Evolutionary conservation across 2,329 filamentous ascomycete genomes (phyloP).

Genomic region (Diplodia intermedia): DNA sequence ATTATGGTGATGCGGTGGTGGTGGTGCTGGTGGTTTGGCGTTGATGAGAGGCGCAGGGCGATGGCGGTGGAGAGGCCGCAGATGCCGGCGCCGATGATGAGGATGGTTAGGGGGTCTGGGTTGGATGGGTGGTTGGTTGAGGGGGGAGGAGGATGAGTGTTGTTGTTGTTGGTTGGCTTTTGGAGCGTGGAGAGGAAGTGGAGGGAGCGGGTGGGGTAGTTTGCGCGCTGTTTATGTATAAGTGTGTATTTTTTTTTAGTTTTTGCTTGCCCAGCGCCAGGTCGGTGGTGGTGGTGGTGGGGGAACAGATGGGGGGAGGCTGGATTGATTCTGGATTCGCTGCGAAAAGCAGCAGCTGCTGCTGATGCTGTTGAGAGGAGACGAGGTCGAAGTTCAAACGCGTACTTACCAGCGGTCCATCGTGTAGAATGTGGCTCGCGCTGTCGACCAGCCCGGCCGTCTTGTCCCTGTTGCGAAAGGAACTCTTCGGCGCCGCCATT

Average conservation of each 20-base stretch:
- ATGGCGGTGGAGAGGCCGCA: constrained; percentile 36
- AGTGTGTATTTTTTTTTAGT: background rate
- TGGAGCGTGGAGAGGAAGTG: constrained; percentile 34
- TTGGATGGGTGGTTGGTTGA: constrained; percentile 23
- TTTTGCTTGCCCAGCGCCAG: background rate
- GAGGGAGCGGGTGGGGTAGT: constrained; percentile 38
- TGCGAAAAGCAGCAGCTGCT: too few relatives aligned
- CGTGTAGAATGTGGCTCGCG: constrained; percentile 22
- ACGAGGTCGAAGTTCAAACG: too few relatives aligned
- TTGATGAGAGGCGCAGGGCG: background rate
- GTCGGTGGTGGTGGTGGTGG: background rate
- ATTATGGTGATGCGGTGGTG: constrained; percentile 44
- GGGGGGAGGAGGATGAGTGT: background rate
- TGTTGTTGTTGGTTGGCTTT: background rate
- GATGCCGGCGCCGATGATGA: constrained; percentile 36
- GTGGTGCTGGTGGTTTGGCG: constrained; percentile 29
- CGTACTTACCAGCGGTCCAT: constrained; percentile 3
- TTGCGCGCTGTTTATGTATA: constrained; percentile 34
- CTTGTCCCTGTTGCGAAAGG: constrained; percentile 1
- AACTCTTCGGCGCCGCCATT: constrained; percentile 17
- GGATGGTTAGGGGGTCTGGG: constrained; percentile 18
- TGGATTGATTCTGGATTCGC: too few relatives aligned
- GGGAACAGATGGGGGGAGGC: background rate
- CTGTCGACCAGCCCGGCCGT: constrained; percentile 19
- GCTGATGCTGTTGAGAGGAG: too few relatives aligned